Evolutionary conservation across 441 rosid genomes (phyloP).

Genomic region (Arabidopsis hybrid): DNA sequence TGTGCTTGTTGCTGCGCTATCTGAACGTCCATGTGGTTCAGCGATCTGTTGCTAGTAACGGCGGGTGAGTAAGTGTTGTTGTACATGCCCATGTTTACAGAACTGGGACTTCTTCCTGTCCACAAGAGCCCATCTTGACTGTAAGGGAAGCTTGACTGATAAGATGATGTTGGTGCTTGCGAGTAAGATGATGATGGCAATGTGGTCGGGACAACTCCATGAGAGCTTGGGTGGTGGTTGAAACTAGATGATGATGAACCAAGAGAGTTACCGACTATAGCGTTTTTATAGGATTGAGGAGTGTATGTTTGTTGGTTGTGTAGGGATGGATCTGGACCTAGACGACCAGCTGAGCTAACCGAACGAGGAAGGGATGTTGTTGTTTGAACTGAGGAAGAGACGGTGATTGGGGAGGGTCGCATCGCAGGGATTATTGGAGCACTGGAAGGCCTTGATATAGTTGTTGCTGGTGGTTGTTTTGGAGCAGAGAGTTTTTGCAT

Average conservation of each 20-base stretch:
- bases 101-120: conserved; percentile 55
- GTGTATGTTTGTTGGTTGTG: conserved; percentile 56
- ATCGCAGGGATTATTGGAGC: conserved; percentile 79
- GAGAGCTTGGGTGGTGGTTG: conserved; percentile 54
- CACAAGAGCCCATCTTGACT: conserved; percentile 66
- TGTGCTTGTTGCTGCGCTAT: conserved; percentile 54
- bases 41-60: conserved; percentile 29
- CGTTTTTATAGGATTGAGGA: conserved; percentile 84
- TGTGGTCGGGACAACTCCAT: conserved; percentile 57
- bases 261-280: conserved; percentile 74
- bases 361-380: conserved; percentile 78
- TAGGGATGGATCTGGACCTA: conserved; percentile 70
- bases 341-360: conserved; percentile 83
- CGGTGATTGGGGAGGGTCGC: conserved; percentile 56
- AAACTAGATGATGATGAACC: conserved; percentile 62
- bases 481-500: conserved; percentile 52
- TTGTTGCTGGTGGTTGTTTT: conserved; percentile 61
- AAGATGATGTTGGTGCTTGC: conserved; percentile 53
- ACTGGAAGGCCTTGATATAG: conserved; percentile 86
- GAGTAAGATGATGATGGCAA: conserved; percentile 50
- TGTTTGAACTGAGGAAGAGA: conserved; percentile 68
- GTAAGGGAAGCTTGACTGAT: conserved; percentile 64
- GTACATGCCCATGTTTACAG: conserved; percentile 30
- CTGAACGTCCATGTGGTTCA: conserved; percentile 24
- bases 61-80: conserved; percentile 27